phyloP scores from a whole-genome alignment of 2,329 filamentous ascomycete species.

The Neoarthrinium moseri region DNA sequence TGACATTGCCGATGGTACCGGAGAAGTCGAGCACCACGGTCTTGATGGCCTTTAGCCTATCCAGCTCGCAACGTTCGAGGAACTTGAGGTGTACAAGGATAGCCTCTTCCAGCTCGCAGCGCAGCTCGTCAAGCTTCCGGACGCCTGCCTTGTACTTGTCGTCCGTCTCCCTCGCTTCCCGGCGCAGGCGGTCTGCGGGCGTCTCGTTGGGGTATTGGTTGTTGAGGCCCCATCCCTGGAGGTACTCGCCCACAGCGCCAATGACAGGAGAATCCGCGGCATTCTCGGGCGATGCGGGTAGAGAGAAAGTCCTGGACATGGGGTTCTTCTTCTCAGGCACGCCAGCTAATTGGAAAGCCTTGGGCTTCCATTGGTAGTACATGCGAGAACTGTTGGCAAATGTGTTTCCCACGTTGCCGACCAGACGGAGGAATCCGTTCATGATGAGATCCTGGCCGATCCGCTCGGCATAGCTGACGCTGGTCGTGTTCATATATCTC shows the following conservation, averaged over 20 bases:
- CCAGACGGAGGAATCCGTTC: constrained; percentile 81
- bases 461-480: constrained; percentile 85
- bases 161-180: constrained; percentile 87
- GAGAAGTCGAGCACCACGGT: constrained; percentile 97
- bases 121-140: constrained; percentile 81
- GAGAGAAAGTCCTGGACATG: constrained; percentile 72
- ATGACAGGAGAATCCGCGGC: constrained; percentile 77
- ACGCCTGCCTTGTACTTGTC: constrained; percentile 90
- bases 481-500: constrained; percentile 79
- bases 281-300: constrained; percentile 59
- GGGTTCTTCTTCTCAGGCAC: constrained; percentile 83
- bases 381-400: constrained; percentile 98
- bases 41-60: constrained; percentile 96
- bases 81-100: constrained; percentile 92
- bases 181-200: constrained; percentile 76
- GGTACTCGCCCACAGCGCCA: constrained; percentile 81
- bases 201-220: constrained; percentile 93
- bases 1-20: constrained; percentile 95
- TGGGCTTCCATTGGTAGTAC: constrained; percentile 96
- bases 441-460: constrained; percentile 91
- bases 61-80: constrained; percentile 94
- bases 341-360: constrained; percentile 83
- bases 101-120: constrained; percentile 92
- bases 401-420: constrained; percentile 91
- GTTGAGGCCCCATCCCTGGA: constrained; percentile 91